A percentile compares a stretch with the other conserved stretches of the same genome.
Conservation (phyloP, 768 basidiomycete species). For the Pleurotus citrinopileatus region DNA sequence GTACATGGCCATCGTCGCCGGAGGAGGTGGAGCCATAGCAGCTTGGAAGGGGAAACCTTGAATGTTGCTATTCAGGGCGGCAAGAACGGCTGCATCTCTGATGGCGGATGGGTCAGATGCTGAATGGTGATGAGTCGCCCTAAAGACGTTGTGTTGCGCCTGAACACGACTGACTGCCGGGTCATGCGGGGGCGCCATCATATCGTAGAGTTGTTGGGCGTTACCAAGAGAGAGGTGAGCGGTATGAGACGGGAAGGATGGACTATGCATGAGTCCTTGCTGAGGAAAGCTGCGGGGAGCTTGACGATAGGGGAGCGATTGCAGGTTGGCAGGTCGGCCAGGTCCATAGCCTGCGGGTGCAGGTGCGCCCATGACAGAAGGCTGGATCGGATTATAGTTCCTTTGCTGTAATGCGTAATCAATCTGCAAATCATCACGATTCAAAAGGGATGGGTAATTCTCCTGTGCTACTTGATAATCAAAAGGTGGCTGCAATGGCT, state of each 20-base stretch:
- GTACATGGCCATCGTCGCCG: conserved; percentile 59
- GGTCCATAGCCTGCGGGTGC: conserved; percentile 46
- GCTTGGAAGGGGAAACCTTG: conserved; percentile 59
- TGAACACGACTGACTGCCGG: conserved; percentile 74
- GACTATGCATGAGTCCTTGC: conserved; percentile 48
- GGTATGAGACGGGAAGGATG: conserved; percentile 55
- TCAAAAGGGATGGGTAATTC: conserved; percentile 22
- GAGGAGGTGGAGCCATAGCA: conserved; percentile 35
- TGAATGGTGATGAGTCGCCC: conserved; percentile 76
- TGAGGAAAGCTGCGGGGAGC: conserved; percentile 58
- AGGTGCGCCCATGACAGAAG: conserved; percentile 26
- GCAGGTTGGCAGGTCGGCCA: conserved; percentile 48
- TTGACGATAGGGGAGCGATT: conserved; percentile 58
- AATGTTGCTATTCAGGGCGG: conserved; percentile 55
- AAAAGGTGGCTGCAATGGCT: conserved; percentile 48
- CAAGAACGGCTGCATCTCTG: conserved; percentile 67
- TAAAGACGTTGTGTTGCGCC: conserved; percentile 75
- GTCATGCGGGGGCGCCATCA: conserved; percentile 64
- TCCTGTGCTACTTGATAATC: conserved; percentile 43
- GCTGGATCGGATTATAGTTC: conserved; percentile 45
- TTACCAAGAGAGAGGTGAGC: conserved; percentile 70
- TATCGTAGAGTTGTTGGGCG: conserved; percentile 77
- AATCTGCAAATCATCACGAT: conserved; percentile 45
- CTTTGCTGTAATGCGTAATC: conserved; percentile 63
- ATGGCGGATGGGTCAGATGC: conserved; percentile 78